Percentiles rank a stretch among this genome's conserved stretches.
phyloP scores from a whole-genome alignment of 192 early-diverging fungal genomes.

The Backusella mclennaniae region DNA sequence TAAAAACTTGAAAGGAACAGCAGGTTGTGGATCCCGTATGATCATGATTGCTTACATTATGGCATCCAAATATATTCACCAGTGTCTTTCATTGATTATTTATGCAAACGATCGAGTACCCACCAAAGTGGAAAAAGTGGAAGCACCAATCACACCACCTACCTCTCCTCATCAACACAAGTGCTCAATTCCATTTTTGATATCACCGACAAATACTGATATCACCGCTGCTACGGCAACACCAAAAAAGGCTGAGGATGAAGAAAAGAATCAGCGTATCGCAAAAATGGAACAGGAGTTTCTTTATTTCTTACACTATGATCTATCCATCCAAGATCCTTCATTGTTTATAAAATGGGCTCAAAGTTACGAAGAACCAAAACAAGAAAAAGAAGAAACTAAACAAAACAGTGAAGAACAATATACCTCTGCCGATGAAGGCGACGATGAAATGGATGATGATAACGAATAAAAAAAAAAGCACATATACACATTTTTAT shows the following conservation, averaged over 20 bases:
- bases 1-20: slow-evolving; percentile 38
- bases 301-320: slow-evolving; percentile 45
- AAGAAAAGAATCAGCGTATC: background rate
- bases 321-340: slow-evolving; percentile 20
- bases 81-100: slow-evolving; percentile 25
- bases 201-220: background rate
- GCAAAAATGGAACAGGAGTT: slow-evolving; percentile 47
- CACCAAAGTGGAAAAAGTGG: background rate
- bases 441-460: background rate
- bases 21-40: slow-evolving; percentile 45
- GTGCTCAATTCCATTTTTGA: background rate
- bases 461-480: background rate
- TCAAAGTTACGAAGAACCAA: background rate
- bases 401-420: background rate
- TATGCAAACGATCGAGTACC: background rate
- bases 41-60: slow-evolving; percentile 52
- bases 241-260: background rate
- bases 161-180: background rate
- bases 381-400: background rate
- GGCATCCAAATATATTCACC: slow-evolving; percentile 42
- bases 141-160: background rate
- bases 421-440: background rate
- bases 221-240: too few species aligned
- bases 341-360: background rate
- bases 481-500: background rate